Conservation (phyloP, 306 rosid species). For the Inga oerstediana region DNA sequence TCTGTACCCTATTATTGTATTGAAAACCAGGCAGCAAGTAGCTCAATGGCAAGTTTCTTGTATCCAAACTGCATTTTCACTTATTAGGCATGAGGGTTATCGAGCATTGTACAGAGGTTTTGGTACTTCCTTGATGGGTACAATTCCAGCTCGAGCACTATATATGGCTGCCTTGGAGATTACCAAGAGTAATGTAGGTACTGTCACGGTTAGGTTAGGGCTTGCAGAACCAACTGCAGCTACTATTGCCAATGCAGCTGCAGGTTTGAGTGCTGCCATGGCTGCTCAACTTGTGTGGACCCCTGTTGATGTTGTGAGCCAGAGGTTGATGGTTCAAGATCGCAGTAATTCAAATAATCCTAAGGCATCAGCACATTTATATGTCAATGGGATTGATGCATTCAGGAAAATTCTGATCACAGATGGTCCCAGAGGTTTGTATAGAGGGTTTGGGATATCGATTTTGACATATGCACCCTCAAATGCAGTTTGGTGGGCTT, state of each 20-base stretch:
- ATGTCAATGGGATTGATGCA: slow-evolving; percentile 69
- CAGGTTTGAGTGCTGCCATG: slow-evolving; percentile 68
- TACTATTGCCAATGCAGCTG: slow-evolving; percentile 63
- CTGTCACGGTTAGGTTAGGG: slow-evolving; percentile 57
- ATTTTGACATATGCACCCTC: slow-evolving; percentile 80
- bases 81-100: slow-evolving; percentile 63
- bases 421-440: slow-evolving; percentile 67
- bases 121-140: slow-evolving; percentile 79
- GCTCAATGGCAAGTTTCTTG: slow-evolving; percentile 61
- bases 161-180: slow-evolving; percentile 78
- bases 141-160: slow-evolving; percentile 74
- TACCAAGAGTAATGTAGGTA: slow-evolving; percentile 74
- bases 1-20: slow-evolving; percentile 66
- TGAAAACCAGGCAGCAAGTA: slow-evolving; percentile 77
- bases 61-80: slow-evolving; percentile 51
- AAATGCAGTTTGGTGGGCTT: slow-evolving; percentile 88
- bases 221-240: slow-evolving; percentile 62
- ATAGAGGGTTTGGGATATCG: slow-evolving; percentile 83
- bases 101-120: slow-evolving; percentile 77
- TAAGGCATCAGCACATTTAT: slow-evolving; percentile 44
- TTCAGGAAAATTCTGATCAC: slow-evolving; percentile 54
- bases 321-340: slow-evolving; percentile 75
- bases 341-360: slow-evolving; percentile 27
- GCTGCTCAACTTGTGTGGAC: slow-evolving; percentile 88
- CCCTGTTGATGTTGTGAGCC: slow-evolving; percentile 78